Evolutionary conservation across 768 basidiomycete species (phyloP), one percentile per base, ranked within the genome.

Genomic region (Termitomyces sp.): DNA sequence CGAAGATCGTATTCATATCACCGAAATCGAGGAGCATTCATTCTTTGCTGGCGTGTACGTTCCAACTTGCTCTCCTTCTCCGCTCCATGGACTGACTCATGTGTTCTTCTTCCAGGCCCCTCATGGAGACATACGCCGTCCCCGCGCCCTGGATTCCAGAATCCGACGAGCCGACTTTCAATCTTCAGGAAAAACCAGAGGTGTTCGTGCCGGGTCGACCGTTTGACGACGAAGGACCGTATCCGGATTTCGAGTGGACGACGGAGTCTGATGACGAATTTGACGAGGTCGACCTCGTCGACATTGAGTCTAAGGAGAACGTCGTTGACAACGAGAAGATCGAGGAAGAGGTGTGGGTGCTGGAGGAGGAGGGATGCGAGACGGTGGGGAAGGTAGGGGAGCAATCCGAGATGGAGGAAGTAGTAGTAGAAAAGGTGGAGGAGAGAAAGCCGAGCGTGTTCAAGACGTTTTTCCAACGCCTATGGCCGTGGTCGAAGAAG

Each of bases 21-120:
- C 54, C 1, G 54, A 55, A 8, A 55, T 55, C 7, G 40, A 55
- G 11, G 40, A 55, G 2, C 54, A 55, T 7, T 11, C 54, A 1
- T 42, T 55, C 12, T 55, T 55, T 28, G 40, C 28, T 20, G 54
- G 13, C 28, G 13, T 55, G 54, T 55, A 55, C 28, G 54, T 55
- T 15, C 12, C 12, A 3, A 7, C 18, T 52, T 7, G 1, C 51
- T 28, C 9, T 13, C 2, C 18, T 11, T 1, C 18, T 13, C 13
- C 12, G 0, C 22, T 13, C 11, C 12, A 46, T 13, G 4, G 12
- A 22, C 13, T 20, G 7, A 12, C n/a, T n/a, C n/a, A n/a, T n/a
- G n/a, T n/a, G n/a, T n/a, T n/a, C n/a, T n/a, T 13, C 24, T 15
- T n/a, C 48, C 28, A 55, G 54, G 54, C 32, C 40, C 7, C 40